Evolutionary conservation across 441 rosid species (phyloP).

Genomic region (Brassica balearica): DNA sequence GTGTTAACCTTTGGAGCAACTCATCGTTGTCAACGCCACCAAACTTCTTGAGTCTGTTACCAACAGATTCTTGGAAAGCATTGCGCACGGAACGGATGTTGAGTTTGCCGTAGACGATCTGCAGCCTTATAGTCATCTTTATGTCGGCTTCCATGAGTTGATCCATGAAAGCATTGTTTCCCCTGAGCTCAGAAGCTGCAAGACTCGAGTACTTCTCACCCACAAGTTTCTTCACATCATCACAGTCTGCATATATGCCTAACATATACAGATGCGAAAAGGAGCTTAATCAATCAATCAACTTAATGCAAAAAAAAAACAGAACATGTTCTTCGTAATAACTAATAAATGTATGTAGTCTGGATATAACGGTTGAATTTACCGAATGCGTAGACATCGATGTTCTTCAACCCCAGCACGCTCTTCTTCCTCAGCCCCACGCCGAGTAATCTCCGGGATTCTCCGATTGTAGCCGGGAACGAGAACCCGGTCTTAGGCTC

Average conservation of each 20-base stretch:
- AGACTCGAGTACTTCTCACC: constrained; percentile 66
- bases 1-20: constrained; percentile 76
- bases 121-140: constrained; percentile 70
- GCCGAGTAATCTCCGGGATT: constrained; percentile 69
- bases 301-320: background rate
- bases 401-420: constrained; percentile 82
- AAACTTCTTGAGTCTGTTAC: constrained; percentile 80
- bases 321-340: background rate
- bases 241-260: constrained; percentile 83
- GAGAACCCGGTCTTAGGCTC: constrained; percentile 74
- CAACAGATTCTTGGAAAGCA: constrained; percentile 88
- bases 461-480: constrained; percentile 68
- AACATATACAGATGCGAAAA: background rate
- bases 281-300: background rate
- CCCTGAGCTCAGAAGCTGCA: constrained; percentile 66
- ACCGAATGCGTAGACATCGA: constrained; percentile 91
- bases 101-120: constrained; percentile 75
- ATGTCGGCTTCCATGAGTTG: constrained; percentile 76
- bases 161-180: constrained; percentile 54
- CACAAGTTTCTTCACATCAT: constrained; percentile 60
- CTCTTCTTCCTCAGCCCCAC: constrained; percentile 83
- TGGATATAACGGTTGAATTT: constrained; percentile 3
- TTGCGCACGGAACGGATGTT: constrained; percentile 76
- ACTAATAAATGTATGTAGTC: no score
- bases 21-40: constrained; percentile 66